These are phyloP conservation scores for Tephrocybe sp. DNA, from an alignment of 768 basidiomycete genomes.

Conservation along the genomic window DNA sequence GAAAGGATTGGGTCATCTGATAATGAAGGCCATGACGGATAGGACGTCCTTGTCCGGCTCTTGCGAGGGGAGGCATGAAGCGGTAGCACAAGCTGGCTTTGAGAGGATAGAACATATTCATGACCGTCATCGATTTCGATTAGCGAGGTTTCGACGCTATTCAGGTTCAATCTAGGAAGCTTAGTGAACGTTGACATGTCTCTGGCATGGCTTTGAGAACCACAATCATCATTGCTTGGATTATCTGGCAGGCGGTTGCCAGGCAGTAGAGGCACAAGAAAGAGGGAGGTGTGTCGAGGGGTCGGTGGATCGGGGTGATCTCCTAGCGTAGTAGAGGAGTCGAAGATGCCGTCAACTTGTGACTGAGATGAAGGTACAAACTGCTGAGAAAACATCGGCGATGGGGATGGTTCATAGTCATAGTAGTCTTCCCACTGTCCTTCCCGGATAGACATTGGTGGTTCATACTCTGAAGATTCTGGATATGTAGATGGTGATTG, in stretches of 20 bases:
- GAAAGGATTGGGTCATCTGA: slow-evolving; percentile 1
- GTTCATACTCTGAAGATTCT: background rate
- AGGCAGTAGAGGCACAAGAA: slow-evolving; percentile 1
- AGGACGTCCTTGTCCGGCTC: slow-evolving; percentile 2
- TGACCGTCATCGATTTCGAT: slow-evolving; percentile 14
- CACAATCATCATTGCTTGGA: background rate
- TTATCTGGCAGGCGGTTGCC: background rate
- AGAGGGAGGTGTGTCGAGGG: background rate
- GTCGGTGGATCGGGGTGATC: background rate
- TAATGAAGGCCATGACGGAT: slow-evolving; percentile 5
- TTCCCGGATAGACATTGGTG: background rate
- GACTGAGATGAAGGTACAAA: slow-evolving; percentile 38
- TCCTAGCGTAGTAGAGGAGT: background rate
- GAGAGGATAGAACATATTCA: slow-evolving; percentile 32
- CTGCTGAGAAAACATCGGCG: slow-evolving; percentile 4
- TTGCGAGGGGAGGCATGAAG: slow-evolving; percentile 23
- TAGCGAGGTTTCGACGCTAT: background rate
- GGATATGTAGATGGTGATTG: background rate
- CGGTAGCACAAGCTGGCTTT: slow-evolving; percentile 29
- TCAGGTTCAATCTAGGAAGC: background rate
- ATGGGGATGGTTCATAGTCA: background rate
- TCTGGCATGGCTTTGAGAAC: background rate
- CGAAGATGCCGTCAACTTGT: slow-evolving; percentile 21
- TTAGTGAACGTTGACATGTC: background rate
- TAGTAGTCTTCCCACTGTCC: background rate